Evolutionary conservation across 169 alveolate genomes (phyloP), one percentile per base, ranked within the genome.

Genomic region (Plasmodium gonderi): DNA sequence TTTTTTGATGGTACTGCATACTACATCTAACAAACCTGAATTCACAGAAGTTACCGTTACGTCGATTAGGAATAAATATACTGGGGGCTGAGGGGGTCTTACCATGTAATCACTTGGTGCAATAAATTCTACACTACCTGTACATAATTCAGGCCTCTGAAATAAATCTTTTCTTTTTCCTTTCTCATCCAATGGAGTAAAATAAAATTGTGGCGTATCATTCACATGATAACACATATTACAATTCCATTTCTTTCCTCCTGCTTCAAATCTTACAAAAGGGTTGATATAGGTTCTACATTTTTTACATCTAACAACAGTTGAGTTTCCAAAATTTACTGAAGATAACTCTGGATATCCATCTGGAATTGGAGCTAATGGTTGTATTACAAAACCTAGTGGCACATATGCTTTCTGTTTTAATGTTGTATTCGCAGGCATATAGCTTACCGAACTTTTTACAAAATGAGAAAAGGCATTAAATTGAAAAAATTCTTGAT

Each of bases 51-150:
- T 96, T 64, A 95, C 94, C 8, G 99, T 96, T 54, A 98, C 99
- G 91, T 98, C 99, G 49, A 98, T 91, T 29, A 96, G 92, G 81
- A 96, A 96, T 91, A 98, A 95, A 92, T 95, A 98, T n/a, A 97
- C 98, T 3, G 99, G 99, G 2, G 99, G 99, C 96, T 97, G 98
- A 3, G 99, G 99, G 1, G 99, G 99, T 51, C 99, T 95, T 33
- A 97, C 97, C 99, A 98, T 98, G 93, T 98, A 98, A 95, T 98
- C 99, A 49, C 98, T 98, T 17, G 99, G 97, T 14, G 99, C 99
- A 42, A 98, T 95, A 91, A 98, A 97, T 80, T 99, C 99, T 74
- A 97, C 97, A 69, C 99, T 97, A 4, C 99, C 99, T 47, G 93
- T 90, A 65, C 95, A 95, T 80, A 98, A 97, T 93, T 98, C 99